These are phyloP conservation scores for Neurospora discreta DNA, from an alignment of 495 filamentous ascomycete species.

Conservation along the genomic window DNA sequence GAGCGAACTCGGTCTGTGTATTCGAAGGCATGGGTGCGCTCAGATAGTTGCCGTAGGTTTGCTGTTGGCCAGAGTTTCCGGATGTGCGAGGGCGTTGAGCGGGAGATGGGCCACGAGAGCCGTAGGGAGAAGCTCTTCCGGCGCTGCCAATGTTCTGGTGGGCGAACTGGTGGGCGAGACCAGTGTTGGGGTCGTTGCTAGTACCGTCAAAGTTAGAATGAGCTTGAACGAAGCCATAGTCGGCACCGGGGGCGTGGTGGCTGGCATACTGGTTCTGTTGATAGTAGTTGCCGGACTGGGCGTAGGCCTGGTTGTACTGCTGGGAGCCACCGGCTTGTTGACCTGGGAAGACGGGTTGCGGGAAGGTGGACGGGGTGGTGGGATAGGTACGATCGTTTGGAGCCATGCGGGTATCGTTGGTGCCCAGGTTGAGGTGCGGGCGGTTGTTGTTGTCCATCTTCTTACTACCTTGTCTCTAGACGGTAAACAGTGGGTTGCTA, in stretches of 20 bases:
- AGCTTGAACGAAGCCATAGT: conserved; percentile 44
- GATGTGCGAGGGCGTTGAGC: conserved; percentile 68
- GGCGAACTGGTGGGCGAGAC: conserved; percentile 88
- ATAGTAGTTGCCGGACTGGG: conserved; percentile 20
- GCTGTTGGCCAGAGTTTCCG: conserved; percentile 47
- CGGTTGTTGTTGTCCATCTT: conserved; percentile 49
- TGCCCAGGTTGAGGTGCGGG: conserved; percentile 62
- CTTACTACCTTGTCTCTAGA: conserved; percentile 9
- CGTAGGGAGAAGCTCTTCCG: conserved; percentile 54
- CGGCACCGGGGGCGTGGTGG: conserved; percentile 16
- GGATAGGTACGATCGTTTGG: conserved; percentile 77
- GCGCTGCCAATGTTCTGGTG: conserved; percentile 84
- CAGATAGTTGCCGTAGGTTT: conserved; percentile 51
- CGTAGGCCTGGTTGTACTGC: conserved; percentile 31
- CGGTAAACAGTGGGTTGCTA: not conserved
- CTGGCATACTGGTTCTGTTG: conserved; percentile 25
- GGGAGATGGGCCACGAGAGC: conserved; percentile 54
- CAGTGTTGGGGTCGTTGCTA: conserved; percentile 62
- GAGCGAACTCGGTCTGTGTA: conserved; percentile 39
- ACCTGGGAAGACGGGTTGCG: conserved; percentile 63
- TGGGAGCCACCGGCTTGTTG: conserved; percentile 19
- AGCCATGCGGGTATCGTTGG: conserved; percentile 53
- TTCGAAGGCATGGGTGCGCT: conserved; percentile 49
- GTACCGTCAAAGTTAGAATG: conserved; percentile 43
- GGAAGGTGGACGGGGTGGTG: conserved; percentile 92